Base-by-base conservation (phyloP, 768 basidiomycete genomes). In the Phanerochaete carnosa region DNA sequence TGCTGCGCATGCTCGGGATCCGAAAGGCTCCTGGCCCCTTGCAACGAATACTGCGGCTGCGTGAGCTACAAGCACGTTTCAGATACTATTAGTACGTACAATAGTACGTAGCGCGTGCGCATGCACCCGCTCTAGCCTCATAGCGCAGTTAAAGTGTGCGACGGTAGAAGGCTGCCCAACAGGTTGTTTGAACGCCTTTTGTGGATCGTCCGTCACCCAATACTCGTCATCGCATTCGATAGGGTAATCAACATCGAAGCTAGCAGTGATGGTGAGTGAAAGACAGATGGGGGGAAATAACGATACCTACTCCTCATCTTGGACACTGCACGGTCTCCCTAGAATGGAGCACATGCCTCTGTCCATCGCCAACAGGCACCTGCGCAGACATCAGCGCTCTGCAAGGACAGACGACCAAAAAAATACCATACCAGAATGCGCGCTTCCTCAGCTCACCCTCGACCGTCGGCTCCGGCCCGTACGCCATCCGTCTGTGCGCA, bases 211-310 rank as follows among this genome's bases (percentile, higher is more conserved):
- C 37, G 73, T 73, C 8, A 84, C 79, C 91, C 90, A 94, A 66
- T 84, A 92, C 60, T 87, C 83, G 62, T 88, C 87, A 62, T 95
- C 90, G 9, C 92, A 86, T 69, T 92, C 90, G 1, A 62, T 47
- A 2, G 62, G 56, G 13, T 83, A 73, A 45, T 90, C 89, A 3
- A 87, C 74, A 62, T 92, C 89, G 64, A 89, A 85, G 66, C 89
- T 90, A 55, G 2, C 9, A 35, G 25, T n/a, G 29, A 29, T 12
- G 15, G 29, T 58, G 4, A 16, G 49, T 16, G 26, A 35, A 45
- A 51, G 47, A 28, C 50, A 55, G 16, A 25, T 28, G 70, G 46
- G 28, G 64, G 2, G 16, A 25, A 51, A 51, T 25, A 19, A 12
- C 12, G 16, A 23, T 25, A 76, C 84, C 64, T 67, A 84, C 84